These are phyloP conservation scores for Coemansia sp. DNA, from an alignment of 192 early-diverging fungal species.

Conservation along the genomic window DNA sequence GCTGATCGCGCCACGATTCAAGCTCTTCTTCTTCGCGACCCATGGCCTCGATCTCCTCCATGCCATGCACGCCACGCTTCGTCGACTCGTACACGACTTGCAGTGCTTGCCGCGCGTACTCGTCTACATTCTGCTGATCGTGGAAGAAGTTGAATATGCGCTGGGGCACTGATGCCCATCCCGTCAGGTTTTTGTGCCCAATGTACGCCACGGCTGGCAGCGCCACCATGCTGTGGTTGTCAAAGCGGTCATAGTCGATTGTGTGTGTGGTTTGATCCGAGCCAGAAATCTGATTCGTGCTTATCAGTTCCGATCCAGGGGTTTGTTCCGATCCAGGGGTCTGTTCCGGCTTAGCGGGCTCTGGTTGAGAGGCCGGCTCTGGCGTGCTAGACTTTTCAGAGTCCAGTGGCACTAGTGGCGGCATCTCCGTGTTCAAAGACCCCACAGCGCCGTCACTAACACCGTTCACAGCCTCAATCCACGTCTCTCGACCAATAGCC, in stretches of 20 bases:
- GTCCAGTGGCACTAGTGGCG: conserved; percentile 29
- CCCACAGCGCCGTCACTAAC: conserved; percentile 45
- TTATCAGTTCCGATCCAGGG: too few relatives aligned
- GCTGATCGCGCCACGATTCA: conserved; percentile 33
- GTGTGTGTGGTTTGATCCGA: conserved; percentile 5
- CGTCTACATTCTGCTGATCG: conserved; percentile 53
- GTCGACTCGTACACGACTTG: conserved; percentile 48
- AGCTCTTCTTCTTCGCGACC: conserved; percentile 38
- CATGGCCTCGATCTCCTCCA: conserved; percentile 33
- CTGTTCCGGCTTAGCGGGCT: too few relatives aligned
- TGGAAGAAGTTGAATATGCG: conserved; percentile 54
- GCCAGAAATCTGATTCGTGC: not conserved
- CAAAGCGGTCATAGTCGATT: conserved; percentile 49
- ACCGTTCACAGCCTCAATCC: conserved; percentile 49
- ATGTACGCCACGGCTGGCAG: conserved; percentile 48
- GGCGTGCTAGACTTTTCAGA: conserved; percentile 17
- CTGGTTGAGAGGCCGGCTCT: too few relatives aligned
- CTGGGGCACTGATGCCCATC: conserved; percentile 45
- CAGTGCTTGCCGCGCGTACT: conserved; percentile 49
- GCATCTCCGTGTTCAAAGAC: conserved; percentile 39
- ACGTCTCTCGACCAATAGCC: conserved; percentile 50
- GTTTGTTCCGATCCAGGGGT: too few relatives aligned
- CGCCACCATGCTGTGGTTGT: conserved; percentile 11
- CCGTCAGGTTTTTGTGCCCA: conserved; percentile 36
- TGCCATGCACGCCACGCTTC: conserved; percentile 19